Conservation (phyloP, 208 protist species). For the Polymyxa betae region DNA sequence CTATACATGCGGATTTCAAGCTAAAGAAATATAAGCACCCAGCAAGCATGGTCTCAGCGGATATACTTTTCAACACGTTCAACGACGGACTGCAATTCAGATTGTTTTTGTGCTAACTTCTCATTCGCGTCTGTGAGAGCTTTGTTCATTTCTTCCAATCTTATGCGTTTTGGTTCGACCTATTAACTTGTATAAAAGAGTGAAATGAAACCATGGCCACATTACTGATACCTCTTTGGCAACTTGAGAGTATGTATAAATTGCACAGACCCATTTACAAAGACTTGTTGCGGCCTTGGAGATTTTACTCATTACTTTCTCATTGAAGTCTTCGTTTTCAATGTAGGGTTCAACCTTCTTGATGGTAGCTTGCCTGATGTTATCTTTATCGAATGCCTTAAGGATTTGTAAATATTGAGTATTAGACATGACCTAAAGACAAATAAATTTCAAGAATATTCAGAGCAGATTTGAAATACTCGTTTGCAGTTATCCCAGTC, state of each 20-base stretch:
- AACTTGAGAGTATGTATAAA: constrained; percentile 74
- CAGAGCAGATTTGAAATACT: constrained; percentile 81
- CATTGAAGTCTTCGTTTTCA: constrained; percentile 87
- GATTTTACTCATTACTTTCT: constrained; percentile 85
- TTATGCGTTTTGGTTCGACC: constrained; percentile 88
- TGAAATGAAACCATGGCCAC: neutral
- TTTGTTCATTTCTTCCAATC: constrained; percentile 83
- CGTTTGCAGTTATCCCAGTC: constrained; percentile 73
- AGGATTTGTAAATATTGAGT: constrained; percentile 89
- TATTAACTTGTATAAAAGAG: constrained; percentile 79
- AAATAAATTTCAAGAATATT: constrained; percentile 61
- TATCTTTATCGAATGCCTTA: constrained; percentile 90
- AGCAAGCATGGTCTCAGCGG: neutral
- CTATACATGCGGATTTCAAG: constrained; percentile 15
- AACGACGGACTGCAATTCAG: constrained; percentile 84
- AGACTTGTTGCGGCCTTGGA: constrained; percentile 90
- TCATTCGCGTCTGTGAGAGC: constrained; percentile 85
- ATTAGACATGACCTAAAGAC: constrained; percentile 79
- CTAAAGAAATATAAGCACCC: neutral
- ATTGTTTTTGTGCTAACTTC: constrained; percentile 84
- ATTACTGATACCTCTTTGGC: constrained; percentile 30
- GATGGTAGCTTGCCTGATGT: constrained; percentile 80
- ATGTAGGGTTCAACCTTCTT: constrained; percentile 82
- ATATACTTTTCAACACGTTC: constrained; percentile 60
- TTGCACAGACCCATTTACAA: constrained; percentile 92